Evolutionary conservation across 2,329 filamentous ascomycete species (phyloP), one percentile per base, ranked within the genome.

Genomic region (Venturia aucupariae): DNA sequence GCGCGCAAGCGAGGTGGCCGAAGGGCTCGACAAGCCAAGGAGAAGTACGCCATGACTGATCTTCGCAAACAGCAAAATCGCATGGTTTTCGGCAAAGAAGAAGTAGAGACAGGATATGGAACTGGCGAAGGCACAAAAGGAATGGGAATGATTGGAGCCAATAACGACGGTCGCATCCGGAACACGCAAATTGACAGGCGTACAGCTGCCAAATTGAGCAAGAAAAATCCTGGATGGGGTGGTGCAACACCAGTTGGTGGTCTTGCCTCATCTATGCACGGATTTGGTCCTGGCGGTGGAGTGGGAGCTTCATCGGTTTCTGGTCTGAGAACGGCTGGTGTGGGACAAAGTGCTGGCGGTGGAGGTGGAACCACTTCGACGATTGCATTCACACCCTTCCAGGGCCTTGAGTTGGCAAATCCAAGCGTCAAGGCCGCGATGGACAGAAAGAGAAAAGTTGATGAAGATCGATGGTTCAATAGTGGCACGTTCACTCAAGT

Each of bases 221-320:
- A 92, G 74, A 97, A 96, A 79, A 95, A 93, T 77, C 92, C 95
- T 71, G 94, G 94, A 32, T 99, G 94, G 94, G 93, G 92, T 64
- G 86, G 82, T 55, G 82, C 77, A 13, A 73, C 74, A 10, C 70
- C 72, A 24, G 85, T 76, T 6, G 80, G 82, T 67, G 83, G 83
- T 32, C 82, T 86, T 3, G 89, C 89, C n/a, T 92, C 92, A 1
- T 93, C 90, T 35, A 83, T 97, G 65, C 86, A 90, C 65, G 87
- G 87, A 4, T 91, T 95, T 68, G 90, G 88, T 22, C 85, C 86
- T 68, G 81, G 81, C 5, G 35, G 41, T 32, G 64, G 59, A n/a
- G 27, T 35, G 22, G 83, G 84, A 61, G 90, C 78, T 38, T 79
- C 81, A n/a, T 82, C 81, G 81, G 77, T 90, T 81, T 86, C 89